Evolutionary conservation across 2,329 filamentous ascomycete species (phyloP), one percentile per base, ranked within the genome.

Genomic region (Fusarium setosum): DNA sequence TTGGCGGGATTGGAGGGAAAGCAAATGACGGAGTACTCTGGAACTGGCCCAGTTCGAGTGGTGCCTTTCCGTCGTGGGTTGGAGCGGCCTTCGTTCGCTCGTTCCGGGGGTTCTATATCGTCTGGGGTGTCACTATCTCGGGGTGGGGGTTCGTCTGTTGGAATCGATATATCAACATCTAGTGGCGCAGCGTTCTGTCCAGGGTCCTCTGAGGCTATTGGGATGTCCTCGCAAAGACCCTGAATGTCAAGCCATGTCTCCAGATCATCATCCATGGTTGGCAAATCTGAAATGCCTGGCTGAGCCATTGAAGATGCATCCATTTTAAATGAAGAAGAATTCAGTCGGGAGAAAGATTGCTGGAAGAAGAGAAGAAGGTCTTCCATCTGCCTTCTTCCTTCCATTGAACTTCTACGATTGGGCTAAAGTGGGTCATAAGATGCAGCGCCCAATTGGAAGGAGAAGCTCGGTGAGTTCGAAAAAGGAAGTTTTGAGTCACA

Each of bases 1-100:
- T 69, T 64, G 45, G 68, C 68, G 11, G 71, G 71, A 34, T 73
- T 71, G 1, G 71, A 73, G 9, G 71, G 71, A 32, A 73, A 73
- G 51, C 71, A 73, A 12, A 73, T 71, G 48, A 73, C 61, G 6
- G 71, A 67, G 49, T 70, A 72, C 48, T 69, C 59, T 17, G 60
- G 62, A 20, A 59, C 51, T 34, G 60, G 37, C 18, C 49, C 41
- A 45, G 45, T 60, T 37, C 47, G 63, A 24, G 59, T 38, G 17
- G 31, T 44, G 53, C 45, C 41, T 41, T 41, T 61, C 18, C 37
- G 45, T 10, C 48, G 44, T 47, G 37, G 47, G 31, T 38, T 48
- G 8, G 34, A 31, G n/a, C 38, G 15, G 11, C 10, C 31, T 32
- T 17, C 40, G 29, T 18, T 32, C n/a, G 7, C 44, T 48, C 56